Percentiles rank a stretch among this genome's conserved stretches.
phyloP scores from a whole-genome alignment of 2,329 filamentous ascomycete species.

The Lachnellula cervina region DNA sequence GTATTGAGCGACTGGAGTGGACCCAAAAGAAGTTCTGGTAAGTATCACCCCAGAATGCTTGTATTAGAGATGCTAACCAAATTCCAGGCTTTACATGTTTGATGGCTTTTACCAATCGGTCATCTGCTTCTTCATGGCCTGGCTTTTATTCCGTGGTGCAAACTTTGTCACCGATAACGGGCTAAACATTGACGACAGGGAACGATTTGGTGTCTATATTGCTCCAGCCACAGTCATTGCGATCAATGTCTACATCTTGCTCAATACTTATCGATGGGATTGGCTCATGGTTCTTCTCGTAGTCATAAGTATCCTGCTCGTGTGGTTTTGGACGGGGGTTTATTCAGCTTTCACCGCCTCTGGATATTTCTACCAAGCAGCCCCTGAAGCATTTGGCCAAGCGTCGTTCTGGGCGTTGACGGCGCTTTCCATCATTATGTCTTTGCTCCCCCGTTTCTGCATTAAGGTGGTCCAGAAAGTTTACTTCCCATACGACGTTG shows the following conservation, averaged over 20 bases:
- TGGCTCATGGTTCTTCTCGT: constrained; percentile 89
- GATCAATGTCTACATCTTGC: constrained; percentile 89
- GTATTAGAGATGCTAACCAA: constrained; percentile 30
- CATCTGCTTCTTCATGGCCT: constrained; percentile 90
- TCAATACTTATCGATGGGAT: constrained; percentile 98
- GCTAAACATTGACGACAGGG: constrained; percentile 70
- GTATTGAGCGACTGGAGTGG: constrained; percentile 96
- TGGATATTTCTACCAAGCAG: constrained; percentile 72
- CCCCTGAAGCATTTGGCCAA: constrained; percentile 71
- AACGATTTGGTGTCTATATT: constrained; percentile 81
- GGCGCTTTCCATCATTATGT: constrained; percentile 73
- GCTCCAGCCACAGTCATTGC: constrained; percentile 78
- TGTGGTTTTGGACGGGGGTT: constrained; percentile 94
- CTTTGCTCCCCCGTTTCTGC: constrained; percentile 80
- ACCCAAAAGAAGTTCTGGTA: constrained; percentile 95
- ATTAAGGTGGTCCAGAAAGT: constrained; percentile 90
- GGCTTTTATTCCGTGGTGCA: constrained; percentile 67
- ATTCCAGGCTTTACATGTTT: constrained; percentile 76
- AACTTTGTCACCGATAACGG: constrained; percentile 69
- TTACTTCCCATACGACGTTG: constrained; percentile 86
- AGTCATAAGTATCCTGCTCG: constrained; percentile 72
- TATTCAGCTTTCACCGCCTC: constrained; percentile 54
- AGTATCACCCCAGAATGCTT: constrained; percentile 30
- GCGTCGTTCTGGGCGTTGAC: constrained; percentile 84
- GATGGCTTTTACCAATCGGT: constrained; percentile 94